Evolutionary conservation across 352 stramenopile genomes (phyloP).

Genomic region (Phytophthora fragariaefolia): DNA sequence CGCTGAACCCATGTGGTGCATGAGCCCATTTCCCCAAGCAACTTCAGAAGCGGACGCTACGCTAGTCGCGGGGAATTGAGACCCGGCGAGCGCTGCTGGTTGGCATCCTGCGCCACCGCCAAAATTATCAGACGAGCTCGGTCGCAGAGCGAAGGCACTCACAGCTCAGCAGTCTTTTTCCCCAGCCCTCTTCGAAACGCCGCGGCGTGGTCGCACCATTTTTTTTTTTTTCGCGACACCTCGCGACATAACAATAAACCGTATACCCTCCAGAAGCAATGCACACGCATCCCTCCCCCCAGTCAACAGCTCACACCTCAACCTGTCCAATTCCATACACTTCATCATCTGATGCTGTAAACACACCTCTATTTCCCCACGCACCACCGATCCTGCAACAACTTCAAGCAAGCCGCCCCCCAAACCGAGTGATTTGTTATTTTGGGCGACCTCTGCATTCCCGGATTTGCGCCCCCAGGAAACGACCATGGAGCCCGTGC

Average conservation of each 20-base stretch:
- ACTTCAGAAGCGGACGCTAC: too few species aligned
- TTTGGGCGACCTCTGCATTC: conserved; percentile 21
- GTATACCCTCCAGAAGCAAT: not conserved
- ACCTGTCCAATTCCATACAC: not conserved
- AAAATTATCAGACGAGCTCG: not conserved
- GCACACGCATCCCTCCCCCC: too few species aligned
- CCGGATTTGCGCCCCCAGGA: conserved; percentile 28
- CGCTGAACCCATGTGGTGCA: too few species aligned
- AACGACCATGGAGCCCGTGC: conserved; percentile 35
- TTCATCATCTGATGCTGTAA: too few species aligned
- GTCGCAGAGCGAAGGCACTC: not conserved
- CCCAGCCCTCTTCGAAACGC: not conserved
- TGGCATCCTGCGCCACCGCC: not conserved
- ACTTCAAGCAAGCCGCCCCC: conserved; percentile 30
- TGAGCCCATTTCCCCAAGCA: not conserved
- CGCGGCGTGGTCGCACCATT: too few species aligned
- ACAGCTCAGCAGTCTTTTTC: not conserved
- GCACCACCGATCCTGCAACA: conserved; percentile 19
- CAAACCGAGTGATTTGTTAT: conserved; percentile 17
- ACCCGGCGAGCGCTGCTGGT: not conserved
- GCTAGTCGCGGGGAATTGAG: too few species aligned
- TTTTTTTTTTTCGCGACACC: not conserved
- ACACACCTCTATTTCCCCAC: conserved; percentile 1
- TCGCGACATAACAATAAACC: not conserved
- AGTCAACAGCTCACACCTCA: not conserved